phyloP scores from a whole-genome alignment of 1,284 basidiomycete species.

The Cryptococcus sp. region DNA sequence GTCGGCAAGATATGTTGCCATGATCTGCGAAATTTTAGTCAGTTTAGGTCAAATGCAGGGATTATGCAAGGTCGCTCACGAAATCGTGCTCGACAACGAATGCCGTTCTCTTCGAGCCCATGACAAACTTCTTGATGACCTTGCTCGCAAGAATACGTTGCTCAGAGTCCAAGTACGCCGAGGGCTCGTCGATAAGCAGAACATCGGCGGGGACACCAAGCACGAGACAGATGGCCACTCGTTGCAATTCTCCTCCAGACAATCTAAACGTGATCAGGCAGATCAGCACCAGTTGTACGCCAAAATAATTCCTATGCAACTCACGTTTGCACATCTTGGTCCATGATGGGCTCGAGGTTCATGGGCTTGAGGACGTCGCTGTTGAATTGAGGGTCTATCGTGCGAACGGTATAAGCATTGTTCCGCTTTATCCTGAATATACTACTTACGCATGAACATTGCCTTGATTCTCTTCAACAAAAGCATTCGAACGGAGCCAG shows the following conservation, averaged over 20 bases:
- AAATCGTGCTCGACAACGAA: constrained; percentile 99
- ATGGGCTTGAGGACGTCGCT: constrained; percentile 95
- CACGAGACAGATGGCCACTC: constrained; percentile 90
- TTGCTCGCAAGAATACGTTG: constrained; percentile 96
- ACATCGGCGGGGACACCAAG: constrained; percentile 72
- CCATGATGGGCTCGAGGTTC: constrained; percentile 84
- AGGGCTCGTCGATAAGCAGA: constrained; percentile 74
- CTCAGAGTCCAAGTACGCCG: constrained; percentile 80
- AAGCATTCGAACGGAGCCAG: constrained; percentile 87
- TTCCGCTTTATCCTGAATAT: too few species aligned
- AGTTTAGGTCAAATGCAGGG: not conserved
- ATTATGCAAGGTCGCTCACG: constrained; percentile 27
- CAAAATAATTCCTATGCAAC: constrained; percentile 8
- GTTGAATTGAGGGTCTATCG: constrained; percentile 82
- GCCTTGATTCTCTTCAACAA: constrained; percentile 89
- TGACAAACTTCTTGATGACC: constrained; percentile 95
- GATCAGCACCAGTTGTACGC: too few species aligned
- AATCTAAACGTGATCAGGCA: constrained; percentile 50
- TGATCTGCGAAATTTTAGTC: constrained; percentile 32
- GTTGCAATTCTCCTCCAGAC: constrained; percentile 93
- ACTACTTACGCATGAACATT: constrained; percentile 72
- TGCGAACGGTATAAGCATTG: too few species aligned
- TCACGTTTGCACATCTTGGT: constrained; percentile 89
- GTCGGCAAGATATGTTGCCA: constrained; percentile 91
- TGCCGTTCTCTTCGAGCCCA: constrained; percentile 92